Conservation (phyloP, 2,329 filamentous ascomycete genomes). For the Drechslerella stenobrocha region DNA sequence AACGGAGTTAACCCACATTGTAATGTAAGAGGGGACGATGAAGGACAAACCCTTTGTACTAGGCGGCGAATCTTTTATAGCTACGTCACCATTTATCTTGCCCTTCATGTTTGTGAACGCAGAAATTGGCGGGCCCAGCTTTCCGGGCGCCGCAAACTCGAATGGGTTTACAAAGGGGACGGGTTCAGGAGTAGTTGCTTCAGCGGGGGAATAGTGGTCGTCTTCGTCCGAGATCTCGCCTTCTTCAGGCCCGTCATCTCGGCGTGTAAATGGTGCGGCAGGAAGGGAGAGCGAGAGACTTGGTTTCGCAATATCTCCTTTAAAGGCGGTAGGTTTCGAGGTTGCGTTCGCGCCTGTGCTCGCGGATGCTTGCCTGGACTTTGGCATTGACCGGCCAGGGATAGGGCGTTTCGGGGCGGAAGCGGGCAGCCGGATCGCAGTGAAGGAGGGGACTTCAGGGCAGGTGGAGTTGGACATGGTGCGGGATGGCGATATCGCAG, state of each 20-base stretch:
- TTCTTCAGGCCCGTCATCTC: slow-evolving; percentile 43
- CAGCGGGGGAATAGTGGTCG: slow-evolving; percentile 39
- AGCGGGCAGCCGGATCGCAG: slow-evolving; percentile 18
- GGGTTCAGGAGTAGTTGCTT: slow-evolving; percentile 34
- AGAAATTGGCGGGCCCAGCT: slow-evolving; percentile 4
- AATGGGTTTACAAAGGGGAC: slow-evolving; percentile 12
- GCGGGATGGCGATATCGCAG: neutral
- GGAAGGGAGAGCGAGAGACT: slow-evolving; percentile 21
- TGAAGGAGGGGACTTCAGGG: slow-evolving; percentile 38
- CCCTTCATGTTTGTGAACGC: slow-evolving; percentile 2
- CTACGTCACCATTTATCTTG: slow-evolving; percentile 8
- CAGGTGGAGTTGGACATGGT: slow-evolving; percentile 37
- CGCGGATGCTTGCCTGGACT: slow-evolving; percentile 28
- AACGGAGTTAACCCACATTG: slow-evolving; percentile 7
- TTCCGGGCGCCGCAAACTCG: neutral
- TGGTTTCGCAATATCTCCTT: slow-evolving; percentile 17
- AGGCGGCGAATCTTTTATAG: slow-evolving; percentile 8
- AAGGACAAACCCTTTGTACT: slow-evolving; percentile 14
- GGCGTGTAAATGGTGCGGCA: neutral
- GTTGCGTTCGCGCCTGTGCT: slow-evolving; percentile 9
- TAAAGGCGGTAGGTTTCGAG: slow-evolving; percentile 18
- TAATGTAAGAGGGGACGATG: neutral
- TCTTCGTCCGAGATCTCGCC: slow-evolving; percentile 46
- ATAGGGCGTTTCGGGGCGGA: slow-evolving; percentile 32
- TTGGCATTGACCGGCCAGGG: slow-evolving; percentile 38